Conservation (phyloP, 2,329 filamentous ascomycete species). For the Cladosporium sp. region DNA sequence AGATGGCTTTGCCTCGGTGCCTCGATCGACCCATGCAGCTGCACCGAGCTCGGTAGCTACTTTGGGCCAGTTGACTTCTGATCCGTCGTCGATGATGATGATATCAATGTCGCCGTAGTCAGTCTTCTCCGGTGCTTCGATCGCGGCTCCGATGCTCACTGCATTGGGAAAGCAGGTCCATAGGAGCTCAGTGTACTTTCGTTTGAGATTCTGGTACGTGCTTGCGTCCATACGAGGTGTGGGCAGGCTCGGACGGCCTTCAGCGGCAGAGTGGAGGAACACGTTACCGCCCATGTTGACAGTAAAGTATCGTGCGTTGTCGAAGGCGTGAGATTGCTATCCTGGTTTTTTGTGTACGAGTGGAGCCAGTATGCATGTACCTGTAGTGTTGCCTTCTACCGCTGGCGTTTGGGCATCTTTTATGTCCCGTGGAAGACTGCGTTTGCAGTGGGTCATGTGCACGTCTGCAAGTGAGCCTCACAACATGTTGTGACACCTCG, state of each 20-base stretch:
- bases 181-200: slow-evolving; percentile 38
- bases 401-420: no score
- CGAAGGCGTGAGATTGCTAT: no score
- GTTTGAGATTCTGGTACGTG: slow-evolving; percentile 54
- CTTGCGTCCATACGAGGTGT: slow-evolving; percentile 63
- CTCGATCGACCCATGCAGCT: slow-evolving; percentile 20
- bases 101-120: slow-evolving; percentile 73
- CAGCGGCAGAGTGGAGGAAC: slow-evolving; percentile 45
- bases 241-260: slow-evolving; percentile 42
- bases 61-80: slow-evolving; percentile 20
- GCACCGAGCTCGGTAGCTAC: slow-evolving; percentile 48
- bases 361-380: no score
- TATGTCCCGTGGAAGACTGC: no score
- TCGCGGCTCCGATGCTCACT: slow-evolving; percentile 53
- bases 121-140: slow-evolving; percentile 65
- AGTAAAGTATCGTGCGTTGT: no score
- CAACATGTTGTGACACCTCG: no score
- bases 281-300: slow-evolving; percentile 61
- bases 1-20: slow-evolving; percentile 8
- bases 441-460: no score
- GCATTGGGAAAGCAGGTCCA: slow-evolving; percentile 49
- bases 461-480: no score
- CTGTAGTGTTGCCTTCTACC: not conserved
- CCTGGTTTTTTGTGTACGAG: no score
- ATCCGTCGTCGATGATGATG: slow-evolving; percentile 43